phyloP scores from a whole-genome alignment of 2,329 filamentous ascomycete genomes.

The Alternaria sp. region DNA sequence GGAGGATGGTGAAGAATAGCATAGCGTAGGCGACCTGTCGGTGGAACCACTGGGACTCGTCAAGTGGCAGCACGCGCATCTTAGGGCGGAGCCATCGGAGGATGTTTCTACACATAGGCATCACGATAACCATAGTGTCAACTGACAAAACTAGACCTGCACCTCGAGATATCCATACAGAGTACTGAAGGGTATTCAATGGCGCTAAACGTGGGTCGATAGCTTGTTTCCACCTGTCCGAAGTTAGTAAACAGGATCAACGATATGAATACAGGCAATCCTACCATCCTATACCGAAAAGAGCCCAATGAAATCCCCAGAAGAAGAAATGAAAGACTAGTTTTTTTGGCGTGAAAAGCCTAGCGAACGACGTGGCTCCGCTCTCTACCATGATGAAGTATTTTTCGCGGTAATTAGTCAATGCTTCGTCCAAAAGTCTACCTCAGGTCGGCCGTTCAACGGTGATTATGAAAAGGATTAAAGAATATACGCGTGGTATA shows the following conservation, averaged over 20 bases:
- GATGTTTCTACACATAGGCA: conserved; percentile 94
- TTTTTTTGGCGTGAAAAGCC: conserved; percentile 70
- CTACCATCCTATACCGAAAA: conserved; percentile 90
- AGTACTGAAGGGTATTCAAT: conserved; percentile 83
- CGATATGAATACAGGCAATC: conserved; percentile 47
- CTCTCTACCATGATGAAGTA: conserved; percentile 25
- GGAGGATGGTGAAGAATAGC: conserved; percentile 80
- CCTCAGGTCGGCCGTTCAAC: conserved; percentile 39
- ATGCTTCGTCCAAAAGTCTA: conserved; percentile 10
- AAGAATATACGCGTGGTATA: conserved; percentile 45
- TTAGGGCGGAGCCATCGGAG: conserved; percentile 86
- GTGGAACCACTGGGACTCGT: conserved; percentile 97
- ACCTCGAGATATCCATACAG: conserved; percentile 95
- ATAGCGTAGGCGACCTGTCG: conserved; percentile 90
- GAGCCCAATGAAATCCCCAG: conserved; percentile 76
- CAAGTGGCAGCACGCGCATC: conserved; percentile 86
- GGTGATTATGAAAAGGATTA: conserved; percentile 48
- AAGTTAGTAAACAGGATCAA: conserved; percentile 15
- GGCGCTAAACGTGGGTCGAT: conserved; percentile 72
- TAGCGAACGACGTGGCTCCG: conserved; percentile 20
- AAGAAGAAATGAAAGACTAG: conserved; percentile 82
- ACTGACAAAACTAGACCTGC: conserved; percentile 85
- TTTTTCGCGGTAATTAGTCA: not conserved
- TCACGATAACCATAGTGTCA: conserved; percentile 84
- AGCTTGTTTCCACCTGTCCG: conserved; percentile 77